These are phyloP conservation scores for Suhomyces anneliseae DNA, from an alignment of 1,139 yeast species.

Conservation along the genomic window DNA sequence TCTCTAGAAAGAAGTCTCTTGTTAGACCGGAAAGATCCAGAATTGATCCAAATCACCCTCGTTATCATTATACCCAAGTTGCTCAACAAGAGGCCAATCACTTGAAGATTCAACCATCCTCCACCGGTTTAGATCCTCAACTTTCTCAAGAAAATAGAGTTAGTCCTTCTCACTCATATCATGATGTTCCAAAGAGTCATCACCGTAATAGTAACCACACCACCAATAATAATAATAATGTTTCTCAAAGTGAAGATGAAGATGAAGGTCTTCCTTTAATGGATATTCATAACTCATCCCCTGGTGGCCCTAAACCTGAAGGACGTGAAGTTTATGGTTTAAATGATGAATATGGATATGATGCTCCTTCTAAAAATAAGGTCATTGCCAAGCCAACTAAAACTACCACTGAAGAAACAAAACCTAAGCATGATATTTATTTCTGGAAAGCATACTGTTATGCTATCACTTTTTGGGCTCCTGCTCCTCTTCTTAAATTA, in stretches of 20 bases:
- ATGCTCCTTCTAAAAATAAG: conserved; percentile 27
- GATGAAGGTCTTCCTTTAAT: conserved; percentile 50
- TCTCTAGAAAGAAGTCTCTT: conserved; percentile 62
- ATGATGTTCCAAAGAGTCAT: not conserved
- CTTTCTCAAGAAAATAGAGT: conserved; percentile 5
- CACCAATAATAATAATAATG: not conserved
- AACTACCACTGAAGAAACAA: conserved; percentile 14
- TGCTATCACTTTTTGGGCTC: conserved; percentile 87
- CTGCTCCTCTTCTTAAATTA: conserved; percentile 65
- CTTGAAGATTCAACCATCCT: conserved; percentile 64
- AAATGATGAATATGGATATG: conserved; percentile 52
- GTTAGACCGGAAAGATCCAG: conserved; percentile 81
- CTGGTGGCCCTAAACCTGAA: conserved; percentile 5
- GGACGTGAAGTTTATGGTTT: conserved; percentile 60
- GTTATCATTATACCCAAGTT: conserved; percentile 78
- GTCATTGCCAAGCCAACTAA: conserved; percentile 24
- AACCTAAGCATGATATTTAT: conserved; percentile 40
- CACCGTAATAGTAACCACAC: not conserved
- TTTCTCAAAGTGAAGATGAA: conserved; percentile 18
- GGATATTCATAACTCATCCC: conserved; percentile 29
- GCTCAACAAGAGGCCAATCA: conserved; percentile 68
- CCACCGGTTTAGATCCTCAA: conserved; percentile 72
- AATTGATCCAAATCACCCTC: conserved; percentile 66
- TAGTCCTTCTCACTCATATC: conserved; percentile 7
- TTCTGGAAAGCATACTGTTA: conserved; percentile 84